phyloP scores from a whole-genome alignment of 2,329 filamentous ascomycete species.

The Botrytis paeoniae region DNA sequence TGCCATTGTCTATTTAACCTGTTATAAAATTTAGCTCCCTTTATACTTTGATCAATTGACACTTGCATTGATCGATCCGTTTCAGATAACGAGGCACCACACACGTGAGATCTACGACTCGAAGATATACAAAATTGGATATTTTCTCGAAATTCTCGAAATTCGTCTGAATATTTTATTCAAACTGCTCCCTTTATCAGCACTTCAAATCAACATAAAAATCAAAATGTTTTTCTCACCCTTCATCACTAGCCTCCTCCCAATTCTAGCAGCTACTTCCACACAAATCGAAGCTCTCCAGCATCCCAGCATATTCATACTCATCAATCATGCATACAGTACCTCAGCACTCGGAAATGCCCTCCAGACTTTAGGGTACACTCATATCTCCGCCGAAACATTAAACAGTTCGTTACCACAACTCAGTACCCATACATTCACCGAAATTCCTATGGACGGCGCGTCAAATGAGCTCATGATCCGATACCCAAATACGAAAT shows the following conservation, averaged over 20 bases:
- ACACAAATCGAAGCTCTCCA: not conserved
- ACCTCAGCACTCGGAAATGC: conserved; percentile 4
- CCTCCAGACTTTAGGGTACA: conserved; percentile 13
- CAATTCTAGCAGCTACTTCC: conserved; percentile 14
- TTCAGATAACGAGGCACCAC: not conserved
- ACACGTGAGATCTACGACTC: not conserved
- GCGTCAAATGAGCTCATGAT: not conserved
- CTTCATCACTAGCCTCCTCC: conserved; percentile 14
- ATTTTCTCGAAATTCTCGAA: not conserved
- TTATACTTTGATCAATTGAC: not conserved
- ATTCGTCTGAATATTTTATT: not conserved
- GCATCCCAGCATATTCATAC: conserved; percentile 15
- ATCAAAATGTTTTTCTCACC: conserved; percentile 17
- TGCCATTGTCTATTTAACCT: not conserved
- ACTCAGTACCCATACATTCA: conserved; percentile 9
- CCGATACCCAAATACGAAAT: conserved; percentile 13
- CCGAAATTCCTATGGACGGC: not conserved
- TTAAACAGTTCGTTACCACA: conserved; percentile 7
- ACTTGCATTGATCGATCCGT: not conserved
- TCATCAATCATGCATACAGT: not conserved
- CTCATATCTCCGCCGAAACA: not conserved
- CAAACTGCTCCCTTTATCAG: not conserved
- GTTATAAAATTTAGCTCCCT: not conserved
- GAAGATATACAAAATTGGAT: not conserved
- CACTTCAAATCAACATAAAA: not conserved